Percentiles rank a stretch among this genome's conserved stretches.
Conservation (phyloP, 352 stramenopile genomes). For the Phytopythium chamaehyphon region DNA sequence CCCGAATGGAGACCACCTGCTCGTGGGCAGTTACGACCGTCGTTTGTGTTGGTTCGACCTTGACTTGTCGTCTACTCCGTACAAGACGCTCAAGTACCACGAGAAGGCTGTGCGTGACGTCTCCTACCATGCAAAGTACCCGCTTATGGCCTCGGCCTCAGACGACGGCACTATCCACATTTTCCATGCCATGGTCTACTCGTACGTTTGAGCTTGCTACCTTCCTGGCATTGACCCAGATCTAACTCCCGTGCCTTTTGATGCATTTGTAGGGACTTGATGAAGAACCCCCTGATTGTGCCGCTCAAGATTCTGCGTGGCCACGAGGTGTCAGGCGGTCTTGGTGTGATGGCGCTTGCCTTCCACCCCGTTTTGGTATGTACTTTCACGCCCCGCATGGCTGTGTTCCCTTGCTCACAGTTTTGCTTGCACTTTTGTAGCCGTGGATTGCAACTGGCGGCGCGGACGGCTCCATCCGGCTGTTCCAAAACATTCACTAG, state of each 20-base stretch:
- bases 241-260: constrained; percentile 4
- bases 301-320: constrained; percentile 98
- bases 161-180: constrained; percentile 99
- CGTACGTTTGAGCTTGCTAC: constrained; percentile 46
- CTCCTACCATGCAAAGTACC: constrained; percentile 94
- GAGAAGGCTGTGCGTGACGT: constrained; percentile 95
- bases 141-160: constrained; percentile 97
- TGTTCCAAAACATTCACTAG: constrained; percentile 97
- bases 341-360: constrained; percentile 93
- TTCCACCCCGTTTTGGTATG: constrained; percentile 97
- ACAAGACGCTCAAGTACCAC: constrained; percentile 99
- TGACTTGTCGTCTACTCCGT: constrained; percentile 96
- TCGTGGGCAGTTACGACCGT: constrained; percentile 97
- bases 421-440: constrained; percentile 20
- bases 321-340: constrained; percentile 90
- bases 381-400: too few relatives aligned
- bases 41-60: constrained; percentile 99
- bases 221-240: constrained; percentile 3
- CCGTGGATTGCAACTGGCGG: constrained; percentile 94
- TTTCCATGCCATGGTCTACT: constrained; percentile 99
- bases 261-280: constrained; percentile 85
- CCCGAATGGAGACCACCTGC: constrained; percentile 97
- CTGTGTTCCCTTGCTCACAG: background rate
- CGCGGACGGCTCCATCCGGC: constrained; percentile 92
- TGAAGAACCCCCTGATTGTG: constrained; percentile 99